Evolutionary conservation across 768 basidiomycete species (phyloP), one percentile per base, ranked within the genome.

Genomic region (Boletus pseudopeckii): DNA sequence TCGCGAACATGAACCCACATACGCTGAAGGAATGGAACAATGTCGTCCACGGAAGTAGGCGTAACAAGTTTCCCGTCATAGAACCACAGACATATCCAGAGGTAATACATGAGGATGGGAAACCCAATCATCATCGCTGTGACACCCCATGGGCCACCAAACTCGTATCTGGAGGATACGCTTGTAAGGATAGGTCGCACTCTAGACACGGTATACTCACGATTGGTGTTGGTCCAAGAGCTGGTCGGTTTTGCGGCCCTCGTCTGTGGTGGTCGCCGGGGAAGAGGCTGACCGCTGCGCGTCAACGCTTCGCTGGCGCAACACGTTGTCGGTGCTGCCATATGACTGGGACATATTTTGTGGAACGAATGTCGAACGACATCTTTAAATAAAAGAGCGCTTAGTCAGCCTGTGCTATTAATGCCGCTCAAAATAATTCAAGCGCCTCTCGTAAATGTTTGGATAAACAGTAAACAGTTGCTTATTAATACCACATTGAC

Each of bases 21-120:
- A 45, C 80, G 77, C 51, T 70, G 65, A 24, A 97, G 68, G 76
- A 94, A 95, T 1, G 94, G 92, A 55, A 75, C 58, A 38, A 94
- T 77, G 53, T 91, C 90, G 26, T 81, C 82, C 28, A 80, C 54
- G 8, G 88, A 88, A 14, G 72, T 72, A 1, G 93, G 94, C 58
- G 77, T 70, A 8, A 88, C 82, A 34, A 94, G 75, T 59, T 80
- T 80, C 39, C 97, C 97, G 59, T 97, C 88, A 67, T 98, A 94
- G 72, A 95, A 96, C 84, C 88, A 92, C 34, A 98, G 80, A 66
- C 97, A 99, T 54, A 92, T 92, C 92, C 93, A 98, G 57, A 98
- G 82, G 75, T 98, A 99, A 72, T 97, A 99, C 94, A 99, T 98
- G 56, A 98, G 79, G 24, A 88, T 71, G 0, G 97, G 97, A 68